Conservation (phyloP, 768 basidiomycete genomes). For the Cyclocybe aegerita region DNA sequence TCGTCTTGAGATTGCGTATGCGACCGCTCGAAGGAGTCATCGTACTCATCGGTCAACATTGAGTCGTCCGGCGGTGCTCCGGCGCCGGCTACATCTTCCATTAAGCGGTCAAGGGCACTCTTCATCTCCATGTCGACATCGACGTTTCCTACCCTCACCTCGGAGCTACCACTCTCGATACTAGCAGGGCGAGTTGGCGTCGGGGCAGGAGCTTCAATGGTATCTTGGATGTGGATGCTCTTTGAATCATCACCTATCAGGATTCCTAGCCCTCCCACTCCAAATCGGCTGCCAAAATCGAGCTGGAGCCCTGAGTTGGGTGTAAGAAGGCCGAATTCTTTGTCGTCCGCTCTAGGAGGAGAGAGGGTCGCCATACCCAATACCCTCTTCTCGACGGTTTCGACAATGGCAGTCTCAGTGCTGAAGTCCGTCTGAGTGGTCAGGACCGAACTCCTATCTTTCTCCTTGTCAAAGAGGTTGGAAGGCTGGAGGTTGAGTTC, state of each 20-base stretch:
- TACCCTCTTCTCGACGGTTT: slow-evolving; percentile 43
- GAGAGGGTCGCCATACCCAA: slow-evolving; percentile 19
- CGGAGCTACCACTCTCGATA: slow-evolving; percentile 25
- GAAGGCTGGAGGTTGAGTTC: neutral
- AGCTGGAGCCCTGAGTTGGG: slow-evolving; percentile 31
- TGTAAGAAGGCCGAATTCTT: slow-evolving; percentile 31
- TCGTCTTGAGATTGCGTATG: slow-evolving; percentile 18
- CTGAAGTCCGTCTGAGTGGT: slow-evolving; percentile 43
- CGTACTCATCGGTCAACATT: slow-evolving; percentile 40
- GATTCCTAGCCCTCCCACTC: slow-evolving; percentile 35
- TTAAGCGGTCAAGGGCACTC: slow-evolving; percentile 69
- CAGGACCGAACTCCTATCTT: slow-evolving; percentile 36
- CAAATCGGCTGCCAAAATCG: slow-evolving; percentile 51
- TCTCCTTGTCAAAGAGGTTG: slow-evolving; percentile 30
- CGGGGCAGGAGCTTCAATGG: slow-evolving; percentile 1
- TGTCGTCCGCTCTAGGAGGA: slow-evolving; percentile 18
- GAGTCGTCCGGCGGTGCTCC: slow-evolving; percentile 40
- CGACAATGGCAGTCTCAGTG: slow-evolving; percentile 50
- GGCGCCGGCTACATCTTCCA: slow-evolving; percentile 64
- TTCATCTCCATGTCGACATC: slow-evolving; percentile 71
- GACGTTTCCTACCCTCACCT: slow-evolving; percentile 46
- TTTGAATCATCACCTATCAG: slow-evolving; percentile 15
- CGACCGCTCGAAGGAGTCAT: slow-evolving; percentile 34
- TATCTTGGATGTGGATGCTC: slow-evolving; percentile 6
- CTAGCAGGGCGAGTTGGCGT: slow-evolving; percentile 16